Percentiles rank a stretch among this genome's conserved stretches.
Conservation (phyloP, 192 early-diverging fungal genomes). For the Backusella morwellensis region DNA sequence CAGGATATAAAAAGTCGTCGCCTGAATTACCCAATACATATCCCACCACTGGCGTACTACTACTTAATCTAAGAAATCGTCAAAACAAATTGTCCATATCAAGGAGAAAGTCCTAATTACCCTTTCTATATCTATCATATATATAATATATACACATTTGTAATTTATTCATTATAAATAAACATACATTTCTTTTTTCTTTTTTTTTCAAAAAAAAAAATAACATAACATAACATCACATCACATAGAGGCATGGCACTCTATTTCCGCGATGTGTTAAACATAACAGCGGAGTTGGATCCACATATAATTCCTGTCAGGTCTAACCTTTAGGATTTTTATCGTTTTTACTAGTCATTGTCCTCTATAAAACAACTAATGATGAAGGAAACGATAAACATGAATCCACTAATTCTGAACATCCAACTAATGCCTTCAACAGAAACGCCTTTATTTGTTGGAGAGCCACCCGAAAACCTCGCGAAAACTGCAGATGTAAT, state of each 20-base stretch:
- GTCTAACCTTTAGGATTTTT: not conserved
- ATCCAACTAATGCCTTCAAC: not conserved
- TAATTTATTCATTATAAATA: not conserved
- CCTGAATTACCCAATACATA: constrained; percentile 8
- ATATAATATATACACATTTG: not conserved
- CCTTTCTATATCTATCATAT: not conserved
- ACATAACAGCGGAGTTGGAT: not conserved
- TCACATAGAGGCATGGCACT: not conserved
- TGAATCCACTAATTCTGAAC: not conserved
- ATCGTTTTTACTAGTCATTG: not conserved
- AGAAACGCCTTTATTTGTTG: not conserved
- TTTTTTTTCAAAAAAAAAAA: not conserved
- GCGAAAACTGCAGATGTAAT: not conserved
- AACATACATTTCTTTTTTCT: not conserved
- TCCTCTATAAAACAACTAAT: not conserved
- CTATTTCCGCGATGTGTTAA: constrained; percentile 2
- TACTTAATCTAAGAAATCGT: constrained; percentile 6
- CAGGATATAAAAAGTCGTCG: not conserved
- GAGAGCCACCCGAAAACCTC: not conserved
- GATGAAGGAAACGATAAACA: not conserved
- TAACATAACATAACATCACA: not conserved
- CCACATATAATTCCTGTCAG: not conserved
- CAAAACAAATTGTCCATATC: not conserved
- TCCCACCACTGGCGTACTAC: constrained; percentile 7
- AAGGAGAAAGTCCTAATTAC: not conserved